A percentile compares a stretch with the other conserved stretches of the same genome.
Conservation (phyloP, 2,329 filamentous ascomycete species). For the Fusarium buharicum region DNA sequence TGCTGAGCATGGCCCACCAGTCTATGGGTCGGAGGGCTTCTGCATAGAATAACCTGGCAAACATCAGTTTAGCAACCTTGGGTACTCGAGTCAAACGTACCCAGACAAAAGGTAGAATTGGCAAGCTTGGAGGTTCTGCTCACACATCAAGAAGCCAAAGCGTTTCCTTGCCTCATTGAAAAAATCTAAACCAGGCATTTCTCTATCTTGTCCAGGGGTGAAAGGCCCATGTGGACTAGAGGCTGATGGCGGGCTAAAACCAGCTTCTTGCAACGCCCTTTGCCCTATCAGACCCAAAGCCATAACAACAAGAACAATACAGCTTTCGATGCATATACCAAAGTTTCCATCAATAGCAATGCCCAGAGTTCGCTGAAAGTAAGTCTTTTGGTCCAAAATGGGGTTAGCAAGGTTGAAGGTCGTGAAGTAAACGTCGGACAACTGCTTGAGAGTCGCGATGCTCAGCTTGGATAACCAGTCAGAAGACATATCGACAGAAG, state of each 20-base stretch:
- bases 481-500: not conserved
- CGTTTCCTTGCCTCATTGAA: slow-evolving; percentile 34
- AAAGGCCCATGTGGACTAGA: not conserved
- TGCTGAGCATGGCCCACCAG: slow-evolving; percentile 36
- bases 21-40: slow-evolving; percentile 27
- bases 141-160: slow-evolving; percentile 29
- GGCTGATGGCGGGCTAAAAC: not conserved
- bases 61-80: not conserved
- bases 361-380: slow-evolving; percentile 30
- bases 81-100: not conserved
- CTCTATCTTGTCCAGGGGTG: not conserved
- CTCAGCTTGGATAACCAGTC: slow-evolving; percentile 14
- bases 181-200: slow-evolving; percentile 22
- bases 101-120: slow-evolving; percentile 30
- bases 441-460: slow-evolving; percentile 21
- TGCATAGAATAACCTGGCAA: slow-evolving; percentile 20
- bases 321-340: slow-evolving; percentile 27
- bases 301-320: slow-evolving; percentile 29
- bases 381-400: slow-evolving; percentile 32
- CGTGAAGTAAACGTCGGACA: slow-evolving; percentile 33
- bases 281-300: slow-evolving; percentile 16
- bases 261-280: slow-evolving; percentile 16
- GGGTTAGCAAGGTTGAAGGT: slow-evolving; percentile 25
- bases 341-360: slow-evolving; percentile 31
- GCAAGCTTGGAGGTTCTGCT: slow-evolving; percentile 26